phyloP scores from a whole-genome alignment of 2,329 filamentous ascomycete genomes.

The Grosmannia huntii region DNA sequence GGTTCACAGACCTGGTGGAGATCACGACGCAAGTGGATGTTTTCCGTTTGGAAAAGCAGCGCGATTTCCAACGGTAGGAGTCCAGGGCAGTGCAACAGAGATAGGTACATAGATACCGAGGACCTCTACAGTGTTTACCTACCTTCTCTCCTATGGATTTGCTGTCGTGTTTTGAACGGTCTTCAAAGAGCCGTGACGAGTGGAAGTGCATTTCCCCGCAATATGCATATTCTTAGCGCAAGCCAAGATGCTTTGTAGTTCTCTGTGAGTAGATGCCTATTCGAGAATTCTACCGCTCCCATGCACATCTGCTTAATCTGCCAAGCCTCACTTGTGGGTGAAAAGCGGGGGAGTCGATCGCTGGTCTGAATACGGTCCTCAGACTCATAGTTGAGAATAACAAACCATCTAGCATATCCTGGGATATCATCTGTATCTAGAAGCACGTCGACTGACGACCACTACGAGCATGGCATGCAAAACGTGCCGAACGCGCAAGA shows the following conservation, averaged over 20 bases:
- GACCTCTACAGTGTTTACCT: too few species aligned
- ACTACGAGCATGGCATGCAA: slow-evolving; percentile 4
- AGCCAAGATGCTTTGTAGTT: too few species aligned
- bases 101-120: not conserved
- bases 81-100: not conserved
- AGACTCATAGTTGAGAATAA: not conserved
- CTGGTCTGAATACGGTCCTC: not conserved
- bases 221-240: not conserved
- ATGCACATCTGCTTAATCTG: too few species aligned
- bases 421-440: not conserved
- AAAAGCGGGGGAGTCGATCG: not conserved
- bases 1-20: not conserved
- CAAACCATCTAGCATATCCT: not conserved
- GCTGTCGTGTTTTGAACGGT: too few species aligned
- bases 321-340: not conserved
- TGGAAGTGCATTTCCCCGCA: too few species aligned
- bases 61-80: not conserved
- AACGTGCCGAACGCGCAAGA: slow-evolving; percentile 6
- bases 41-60: slow-evolving; percentile 2
- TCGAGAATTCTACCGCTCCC: too few species aligned
- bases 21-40: not conserved
- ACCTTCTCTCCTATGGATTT: too few species aligned
- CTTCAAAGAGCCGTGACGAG: too few species aligned
- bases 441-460: not conserved
- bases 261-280: too few species aligned